Evolutionary conservation across 2,329 filamentous ascomycete genomes (phyloP).

Genomic region (Fusarium bactridioides): DNA sequence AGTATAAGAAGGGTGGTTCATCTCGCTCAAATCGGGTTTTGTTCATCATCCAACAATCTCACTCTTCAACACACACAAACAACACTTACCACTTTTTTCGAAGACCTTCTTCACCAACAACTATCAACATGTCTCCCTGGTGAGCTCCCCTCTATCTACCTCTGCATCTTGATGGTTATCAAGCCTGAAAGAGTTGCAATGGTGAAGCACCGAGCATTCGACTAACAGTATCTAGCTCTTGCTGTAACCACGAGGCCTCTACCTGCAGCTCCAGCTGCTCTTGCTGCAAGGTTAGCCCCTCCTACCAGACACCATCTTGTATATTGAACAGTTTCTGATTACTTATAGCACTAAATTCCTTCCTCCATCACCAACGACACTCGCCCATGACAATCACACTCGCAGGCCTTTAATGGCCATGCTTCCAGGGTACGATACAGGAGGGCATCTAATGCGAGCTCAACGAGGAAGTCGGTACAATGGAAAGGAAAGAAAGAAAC

Average conservation of each 20-base stretch:
- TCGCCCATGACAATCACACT: constrained; percentile 4
- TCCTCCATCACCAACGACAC: constrained; percentile 21
- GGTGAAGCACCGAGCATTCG: not conserved
- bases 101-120: constrained; percentile 38
- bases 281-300: constrained; percentile 38
- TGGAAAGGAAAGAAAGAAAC: constrained; percentile 22
- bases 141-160: constrained; percentile 15
- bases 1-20: constrained; percentile 38
- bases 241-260: constrained; percentile 36
- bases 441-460: constrained; percentile 1
- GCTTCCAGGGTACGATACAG: constrained; percentile 11
- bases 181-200: not conserved
- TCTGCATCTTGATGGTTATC: not conserved
- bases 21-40: constrained; percentile 25
- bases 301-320: rapidly evolving
- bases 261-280: constrained; percentile 32
- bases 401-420: constrained; percentile 19
- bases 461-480: constrained; percentile 13
- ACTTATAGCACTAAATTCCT: constrained; percentile 39
- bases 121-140: constrained; percentile 44
- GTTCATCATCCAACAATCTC: constrained; percentile 39
- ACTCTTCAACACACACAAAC: constrained; percentile 22
- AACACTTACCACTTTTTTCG: constrained; percentile 32
- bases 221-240: constrained; percentile 28
- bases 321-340: constrained; percentile 3